Evolutionary conservation across 805 yeast genomes (phyloP).

Genomic region (Kodamaea fukazawae): DNA sequence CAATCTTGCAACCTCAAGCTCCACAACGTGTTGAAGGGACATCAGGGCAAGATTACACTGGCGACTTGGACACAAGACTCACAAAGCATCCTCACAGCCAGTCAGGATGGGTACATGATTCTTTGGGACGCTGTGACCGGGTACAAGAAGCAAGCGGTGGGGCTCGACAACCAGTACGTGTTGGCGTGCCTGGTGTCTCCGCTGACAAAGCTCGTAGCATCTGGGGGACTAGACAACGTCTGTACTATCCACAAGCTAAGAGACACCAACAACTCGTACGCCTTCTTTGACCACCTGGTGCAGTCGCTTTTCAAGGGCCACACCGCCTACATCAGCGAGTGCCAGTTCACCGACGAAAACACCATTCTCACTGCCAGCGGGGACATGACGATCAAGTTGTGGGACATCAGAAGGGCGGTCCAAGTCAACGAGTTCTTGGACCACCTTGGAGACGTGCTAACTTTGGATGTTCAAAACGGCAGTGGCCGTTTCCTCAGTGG

Average conservation of each 20-base stretch:
- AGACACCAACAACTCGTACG: background rate
- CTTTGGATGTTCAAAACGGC: constrained; percentile 18
- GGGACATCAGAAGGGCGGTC: constrained; percentile 72
- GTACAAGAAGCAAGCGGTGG: constrained; percentile 64
- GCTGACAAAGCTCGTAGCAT: constrained; percentile 61
- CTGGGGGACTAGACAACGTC: constrained; percentile 79
- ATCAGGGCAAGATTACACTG: constrained; percentile 68
- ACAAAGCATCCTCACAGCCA: constrained; percentile 61
- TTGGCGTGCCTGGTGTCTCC: constrained; percentile 73
- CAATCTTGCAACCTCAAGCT: constrained; percentile 25
- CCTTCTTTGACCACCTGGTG: constrained; percentile 25
- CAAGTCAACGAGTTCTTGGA: constrained; percentile 55
- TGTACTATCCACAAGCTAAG: constrained; percentile 62
- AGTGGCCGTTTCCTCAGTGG: constrained; percentile 51
- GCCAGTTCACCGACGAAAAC: constrained; percentile 60
- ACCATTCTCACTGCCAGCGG: constrained; percentile 69
- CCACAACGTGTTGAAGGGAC: constrained; percentile 52
- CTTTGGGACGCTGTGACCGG: constrained; percentile 81
- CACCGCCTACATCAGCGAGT: constrained; percentile 73
- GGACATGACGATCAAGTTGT: constrained; percentile 72
- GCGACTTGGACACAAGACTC: constrained; percentile 68
- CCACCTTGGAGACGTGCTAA: constrained; percentile 70
- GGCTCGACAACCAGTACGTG: constrained; percentile 77
- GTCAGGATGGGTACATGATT: constrained; percentile 84
- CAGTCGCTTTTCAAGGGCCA: constrained; percentile 72